Conservation (phyloP, 257 asterid species). For the Penstemon barbatus region DNA sequence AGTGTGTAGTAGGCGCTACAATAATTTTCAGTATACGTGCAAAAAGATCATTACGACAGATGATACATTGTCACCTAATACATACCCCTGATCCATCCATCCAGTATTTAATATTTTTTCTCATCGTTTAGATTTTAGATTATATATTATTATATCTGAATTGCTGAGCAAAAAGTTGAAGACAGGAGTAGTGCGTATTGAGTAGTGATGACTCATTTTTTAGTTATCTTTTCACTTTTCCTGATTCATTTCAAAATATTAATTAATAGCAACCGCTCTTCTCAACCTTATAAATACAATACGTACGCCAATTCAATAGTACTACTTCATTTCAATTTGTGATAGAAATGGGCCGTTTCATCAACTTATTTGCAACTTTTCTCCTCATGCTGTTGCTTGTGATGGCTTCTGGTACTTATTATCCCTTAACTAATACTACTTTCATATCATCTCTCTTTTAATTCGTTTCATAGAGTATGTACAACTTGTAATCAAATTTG, state of each 20-base stretch:
- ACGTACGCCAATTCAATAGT: background rate
- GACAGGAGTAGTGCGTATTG: slow-evolving; percentile 31
- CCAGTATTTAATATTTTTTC: no score
- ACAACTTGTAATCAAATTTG: background rate
- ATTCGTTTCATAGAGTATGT: background rate
- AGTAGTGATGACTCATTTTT: slow-evolving; percentile 31
- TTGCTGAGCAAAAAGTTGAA: background rate
- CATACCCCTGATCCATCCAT: no score
- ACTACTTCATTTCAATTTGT: background rate
- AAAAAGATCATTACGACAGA: no score
- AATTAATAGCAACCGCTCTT: background rate
- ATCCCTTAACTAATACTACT: background rate
- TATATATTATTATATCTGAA: no score
- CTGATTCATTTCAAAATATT: background rate
- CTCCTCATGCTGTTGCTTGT: slow-evolving; percentile 45
- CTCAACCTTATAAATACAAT: slow-evolving; percentile 18
- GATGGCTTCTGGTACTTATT: slow-evolving; percentile 46
- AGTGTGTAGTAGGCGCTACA: no score
- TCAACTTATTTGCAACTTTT: slow-evolving; percentile 42
- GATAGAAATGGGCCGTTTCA: slow-evolving; percentile 40
- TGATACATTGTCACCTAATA: no score
- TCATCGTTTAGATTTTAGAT: no score
- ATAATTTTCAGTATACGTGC: no score
- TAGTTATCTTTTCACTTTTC: background rate
- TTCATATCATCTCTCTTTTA: background rate